A percentile compares a stretch with the other conserved stretches of the same genome.
Conservation (phyloP, 257 asterid species). For the Solanum appendiculatum region DNA sequence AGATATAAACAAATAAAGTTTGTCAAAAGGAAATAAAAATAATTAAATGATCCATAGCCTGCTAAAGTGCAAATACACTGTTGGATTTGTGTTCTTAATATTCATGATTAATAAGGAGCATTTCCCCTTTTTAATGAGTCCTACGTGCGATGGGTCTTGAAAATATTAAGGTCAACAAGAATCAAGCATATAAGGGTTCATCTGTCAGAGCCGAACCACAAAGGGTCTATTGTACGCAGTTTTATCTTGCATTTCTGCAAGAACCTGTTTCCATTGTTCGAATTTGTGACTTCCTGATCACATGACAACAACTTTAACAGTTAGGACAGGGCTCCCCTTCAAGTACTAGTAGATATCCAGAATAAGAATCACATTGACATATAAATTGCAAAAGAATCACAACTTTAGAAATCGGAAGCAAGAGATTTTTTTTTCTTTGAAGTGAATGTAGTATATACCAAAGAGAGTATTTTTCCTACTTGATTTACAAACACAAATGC, state of each 20-base stretch:
- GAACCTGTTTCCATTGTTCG: rapidly evolving
- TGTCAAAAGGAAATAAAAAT: too few species aligned
- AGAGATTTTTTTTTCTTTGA: background rate
- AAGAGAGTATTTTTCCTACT: background rate
- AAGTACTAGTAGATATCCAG: background rate
- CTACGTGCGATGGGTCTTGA: too few species aligned
- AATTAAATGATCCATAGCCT: too few species aligned
- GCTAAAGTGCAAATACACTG: too few species aligned
- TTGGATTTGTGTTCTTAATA: too few species aligned
- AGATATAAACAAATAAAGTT: too few species aligned
- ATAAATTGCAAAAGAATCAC: background rate
- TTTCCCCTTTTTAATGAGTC: too few species aligned
- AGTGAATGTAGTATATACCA: background rate
- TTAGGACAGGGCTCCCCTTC: background rate
- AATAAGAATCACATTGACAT: background rate
- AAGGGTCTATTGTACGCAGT: background rate
- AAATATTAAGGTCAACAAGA: too few species aligned
- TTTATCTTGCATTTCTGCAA: too few species aligned
- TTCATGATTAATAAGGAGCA: too few species aligned
- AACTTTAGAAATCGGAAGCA: background rate
- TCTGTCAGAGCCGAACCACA: too few species aligned
- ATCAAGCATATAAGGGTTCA: too few species aligned
- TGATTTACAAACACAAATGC: background rate
- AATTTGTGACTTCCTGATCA: background rate
- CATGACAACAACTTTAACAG: background rate